Conservation (phyloP, 129 eudicot species). For the Mikania micrantha region DNA sequence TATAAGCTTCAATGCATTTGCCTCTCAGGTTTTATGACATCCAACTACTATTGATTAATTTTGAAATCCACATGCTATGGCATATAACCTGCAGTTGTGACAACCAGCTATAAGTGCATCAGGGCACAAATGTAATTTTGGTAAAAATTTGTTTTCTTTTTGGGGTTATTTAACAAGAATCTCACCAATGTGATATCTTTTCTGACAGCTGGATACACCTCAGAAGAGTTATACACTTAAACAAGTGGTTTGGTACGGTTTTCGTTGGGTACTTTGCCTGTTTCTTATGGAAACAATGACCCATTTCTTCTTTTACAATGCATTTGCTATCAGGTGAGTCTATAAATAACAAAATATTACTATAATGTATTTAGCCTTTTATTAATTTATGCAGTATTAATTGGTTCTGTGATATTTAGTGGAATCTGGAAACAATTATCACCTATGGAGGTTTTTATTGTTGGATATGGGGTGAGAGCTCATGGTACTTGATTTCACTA, state of each 20-base stretch:
- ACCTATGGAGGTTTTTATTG: constrained; percentile 83
- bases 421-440: constrained; percentile 82
- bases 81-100: background rate
- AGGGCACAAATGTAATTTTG: background rate
- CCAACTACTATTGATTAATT: background rate
- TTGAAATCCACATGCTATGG: background rate
- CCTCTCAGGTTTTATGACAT: constrained; percentile 66
- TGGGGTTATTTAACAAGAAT: background rate
- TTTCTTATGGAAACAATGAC: constrained; percentile 80
- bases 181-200: constrained; percentile 2
- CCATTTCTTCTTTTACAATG: constrained; percentile 83
- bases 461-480: constrained; percentile 97
- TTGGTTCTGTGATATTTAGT: constrained; percentile 32
- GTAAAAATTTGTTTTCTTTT: background rate
- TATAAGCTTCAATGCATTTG: constrained; percentile 82
- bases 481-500: constrained; percentile 21
- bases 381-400: background rate
- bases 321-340: constrained; percentile 82
- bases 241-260: constrained; percentile 76
- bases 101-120: background rate
- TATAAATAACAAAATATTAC: background rate
- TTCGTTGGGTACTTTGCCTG: constrained; percentile 74
- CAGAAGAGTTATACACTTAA: constrained; percentile 57
- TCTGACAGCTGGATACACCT: constrained; percentile 69
- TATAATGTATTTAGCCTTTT: background rate